Percentiles rank a stretch among this genome's conserved stretches.
phyloP scores from a whole-genome alignment of 1,284 basidiomycete genomes.

The Papiliotrema fonsecae region DNA sequence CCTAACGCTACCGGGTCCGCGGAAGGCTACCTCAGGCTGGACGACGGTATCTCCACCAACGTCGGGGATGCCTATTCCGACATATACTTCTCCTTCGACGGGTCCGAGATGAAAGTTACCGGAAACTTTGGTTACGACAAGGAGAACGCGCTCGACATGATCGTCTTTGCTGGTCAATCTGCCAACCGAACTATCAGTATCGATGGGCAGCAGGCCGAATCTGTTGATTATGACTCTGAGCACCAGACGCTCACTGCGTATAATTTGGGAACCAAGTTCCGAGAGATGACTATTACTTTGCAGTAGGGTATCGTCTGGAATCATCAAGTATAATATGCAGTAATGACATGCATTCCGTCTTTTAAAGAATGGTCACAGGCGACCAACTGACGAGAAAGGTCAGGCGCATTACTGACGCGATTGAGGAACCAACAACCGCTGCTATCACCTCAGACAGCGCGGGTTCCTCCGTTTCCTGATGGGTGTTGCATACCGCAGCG shows the following conservation, averaged over 20 bases:
- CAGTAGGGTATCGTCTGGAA: background rate
- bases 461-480: too few species aligned
- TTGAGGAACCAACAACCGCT: too few species aligned
- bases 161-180: slow-evolving; percentile 19
- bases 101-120: slow-evolving; percentile 50
- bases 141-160: slow-evolving; percentile 9
- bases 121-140: slow-evolving; percentile 55
- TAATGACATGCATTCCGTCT: too few species aligned
- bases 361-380: too few species aligned
- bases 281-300: slow-evolving; percentile 4
- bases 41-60: slow-evolving; percentile 60
- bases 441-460: too few species aligned
- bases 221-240: slow-evolving; percentile 5
- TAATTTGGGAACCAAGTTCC: slow-evolving; percentile 1
- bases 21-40: slow-evolving; percentile 57
- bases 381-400: too few species aligned
- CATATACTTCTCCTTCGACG: slow-evolving; percentile 51
- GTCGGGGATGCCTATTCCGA: slow-evolving; percentile 49
- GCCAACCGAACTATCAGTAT: slow-evolving; percentile 9
- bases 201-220: slow-evolving; percentile 8
- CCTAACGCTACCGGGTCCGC: slow-evolving; percentile 52
- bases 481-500: too few species aligned
- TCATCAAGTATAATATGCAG: background rate
- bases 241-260: slow-evolving; percentile 10
- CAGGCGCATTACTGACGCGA: too few species aligned